Percentiles rank a stretch among this genome's conserved stretches.
Evolutionary conservation across 1,284 basidiomycete species (phyloP).

Genomic region (Cryptococcus maquisensis): DNA sequence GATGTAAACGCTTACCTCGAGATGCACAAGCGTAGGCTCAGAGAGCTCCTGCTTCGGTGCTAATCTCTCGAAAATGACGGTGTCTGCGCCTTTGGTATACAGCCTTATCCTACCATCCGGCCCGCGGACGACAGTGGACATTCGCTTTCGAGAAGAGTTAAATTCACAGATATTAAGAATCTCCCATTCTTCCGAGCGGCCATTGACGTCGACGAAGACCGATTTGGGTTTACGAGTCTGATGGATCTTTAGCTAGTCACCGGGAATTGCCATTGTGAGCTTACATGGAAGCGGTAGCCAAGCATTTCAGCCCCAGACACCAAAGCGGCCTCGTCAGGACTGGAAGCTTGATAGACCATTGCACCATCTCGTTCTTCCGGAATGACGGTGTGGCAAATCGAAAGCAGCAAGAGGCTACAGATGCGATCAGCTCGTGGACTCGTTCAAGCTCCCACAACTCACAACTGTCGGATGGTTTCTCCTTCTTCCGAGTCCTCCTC

Average conservation of each 20-base stretch:
- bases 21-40: conserved; percentile 81
- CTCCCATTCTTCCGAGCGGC: conserved; percentile 73
- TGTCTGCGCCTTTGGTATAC: conserved; percentile 97
- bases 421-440: neutral
- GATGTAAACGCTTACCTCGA: conserved; percentile 62
- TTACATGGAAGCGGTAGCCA: conserved; percentile 88
- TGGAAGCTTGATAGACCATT: conserved; percentile 90
- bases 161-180: conserved; percentile 98
- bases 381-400: conserved; percentile 98
- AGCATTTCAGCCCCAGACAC: conserved; percentile 90
- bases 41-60: conserved; percentile 72
- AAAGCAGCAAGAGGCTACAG: conserved; percentile 66
- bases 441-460: conserved; percentile 7
- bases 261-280: conserved; percentile 33
- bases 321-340: conserved; percentile 95
- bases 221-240: conserved; percentile 94
- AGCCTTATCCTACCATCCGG: conserved; percentile 90
- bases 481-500: conserved; percentile 61
- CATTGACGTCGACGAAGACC: conserved; percentile 79
- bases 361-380: conserved; percentile 82
- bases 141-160: conserved; percentile 94
- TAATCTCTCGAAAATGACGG: conserved; percentile 87
- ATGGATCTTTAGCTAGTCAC: neutral
- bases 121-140: conserved; percentile 88
- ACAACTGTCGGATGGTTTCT: conserved; percentile 73